Percentiles rank a stretch among this genome's conserved stretches.
Conservation (phyloP, 805 yeast genomes). For the Kluyveromyces wickerhamii region DNA sequence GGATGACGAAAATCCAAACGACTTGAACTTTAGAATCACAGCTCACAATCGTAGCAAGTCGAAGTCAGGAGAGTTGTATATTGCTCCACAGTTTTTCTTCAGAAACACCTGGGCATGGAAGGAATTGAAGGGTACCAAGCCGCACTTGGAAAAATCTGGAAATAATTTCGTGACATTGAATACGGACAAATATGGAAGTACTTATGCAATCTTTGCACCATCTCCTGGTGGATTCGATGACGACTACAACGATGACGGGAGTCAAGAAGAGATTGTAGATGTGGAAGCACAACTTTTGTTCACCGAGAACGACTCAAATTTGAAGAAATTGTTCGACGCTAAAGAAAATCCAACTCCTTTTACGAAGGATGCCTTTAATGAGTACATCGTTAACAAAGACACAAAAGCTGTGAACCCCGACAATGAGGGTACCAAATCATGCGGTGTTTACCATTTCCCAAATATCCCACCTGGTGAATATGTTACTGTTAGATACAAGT, state of each 20-base stretch:
- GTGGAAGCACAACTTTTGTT: conserved; percentile 70
- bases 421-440: conserved; percentile 67
- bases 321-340: conserved; percentile 55
- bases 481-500: conserved; percentile 74
- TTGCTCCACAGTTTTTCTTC: conserved; percentile 75
- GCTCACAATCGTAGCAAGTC: conserved; percentile 72
- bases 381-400: conserved; percentile 56
- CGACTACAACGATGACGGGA: conserved; percentile 12
- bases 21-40: conserved; percentile 71
- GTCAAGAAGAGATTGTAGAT: conserved; percentile 36
- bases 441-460: conserved; percentile 78
- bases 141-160: conserved; percentile 37
- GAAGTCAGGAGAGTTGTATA: conserved; percentile 80
- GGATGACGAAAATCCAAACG: conserved; percentile 72
- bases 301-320: conserved; percentile 86
- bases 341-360: conserved; percentile 46
- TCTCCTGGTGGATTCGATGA: conserved; percentile 65
- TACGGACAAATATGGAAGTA: conserved; percentile 62
- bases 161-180: conserved; percentile 47
- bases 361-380: conserved; percentile 90
- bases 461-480: conserved; percentile 79
- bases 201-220: conserved; percentile 67
- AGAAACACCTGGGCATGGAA: conserved; percentile 97
- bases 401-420: conserved; percentile 63
- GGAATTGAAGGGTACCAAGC: conserved; percentile 43